A percentile compares a stretch with the other conserved stretches of the same genome.
Conservation (phyloP, 1,139 yeast species). For the Waltiozyma sp. region DNA sequence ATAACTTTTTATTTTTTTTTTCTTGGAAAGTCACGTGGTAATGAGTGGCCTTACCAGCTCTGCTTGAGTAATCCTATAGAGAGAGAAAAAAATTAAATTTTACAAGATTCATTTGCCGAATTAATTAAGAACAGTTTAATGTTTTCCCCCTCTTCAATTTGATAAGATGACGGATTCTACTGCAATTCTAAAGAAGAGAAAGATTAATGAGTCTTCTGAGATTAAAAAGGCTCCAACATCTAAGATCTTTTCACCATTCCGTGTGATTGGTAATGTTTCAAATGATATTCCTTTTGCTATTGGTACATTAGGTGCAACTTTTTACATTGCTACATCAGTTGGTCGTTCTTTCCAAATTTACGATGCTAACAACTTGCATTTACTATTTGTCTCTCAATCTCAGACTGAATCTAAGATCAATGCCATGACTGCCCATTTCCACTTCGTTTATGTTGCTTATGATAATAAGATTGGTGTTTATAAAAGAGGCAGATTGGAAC, state of each 20-base stretch:
- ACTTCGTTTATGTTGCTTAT: conserved; percentile 72
- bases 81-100: too few relatives aligned
- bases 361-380: conserved; percentile 80
- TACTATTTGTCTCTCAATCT: conserved; percentile 75
- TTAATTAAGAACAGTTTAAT: not conserved
- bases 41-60: too few relatives aligned
- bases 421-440: conserved; percentile 70
- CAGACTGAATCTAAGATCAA: conserved; percentile 66
- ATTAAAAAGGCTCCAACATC: conserved; percentile 19
- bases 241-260: conserved; percentile 44
- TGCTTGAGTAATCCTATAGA: too few relatives aligned
- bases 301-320: conserved; percentile 81
- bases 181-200: conserved; percentile 21
- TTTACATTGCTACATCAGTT: conserved; percentile 80
- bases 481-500: conserved; percentile 71
- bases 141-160: too few relatives aligned
- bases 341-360: conserved; percentile 88
- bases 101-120: too few relatives aligned
- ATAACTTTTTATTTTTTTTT: too few relatives aligned
- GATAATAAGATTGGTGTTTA: conserved; percentile 65
- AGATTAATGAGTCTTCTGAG: conserved; percentile 9
- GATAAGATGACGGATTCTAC: conserved; percentile 7
- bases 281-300: conserved; percentile 78
- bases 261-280: conserved; percentile 58
- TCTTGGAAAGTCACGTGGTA: too few relatives aligned